A percentile compares a stretch with the other conserved stretches of the same genome.
Evolutionary conservation across 192 early-diverging fungal species (phyloP).

Genomic region (Backusella parvicylindrica): DNA sequence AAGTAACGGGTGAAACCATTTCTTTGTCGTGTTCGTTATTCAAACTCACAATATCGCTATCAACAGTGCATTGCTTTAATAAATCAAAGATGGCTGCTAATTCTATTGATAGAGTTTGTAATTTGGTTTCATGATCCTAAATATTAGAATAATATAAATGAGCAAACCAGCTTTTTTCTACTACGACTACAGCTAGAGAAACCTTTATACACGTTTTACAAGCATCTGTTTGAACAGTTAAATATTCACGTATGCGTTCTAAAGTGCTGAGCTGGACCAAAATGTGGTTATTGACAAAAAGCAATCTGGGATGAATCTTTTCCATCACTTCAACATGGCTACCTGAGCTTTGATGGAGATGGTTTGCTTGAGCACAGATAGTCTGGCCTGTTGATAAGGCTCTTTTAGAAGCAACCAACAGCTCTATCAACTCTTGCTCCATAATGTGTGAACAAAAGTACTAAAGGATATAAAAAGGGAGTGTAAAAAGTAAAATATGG

Average conservation of each 20-base stretch:
- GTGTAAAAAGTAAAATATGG: background rate
- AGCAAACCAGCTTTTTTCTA: too few species aligned
- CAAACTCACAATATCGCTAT: slow-evolving; percentile 19
- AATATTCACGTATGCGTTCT: slow-evolving; percentile 22
- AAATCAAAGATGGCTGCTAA: slow-evolving; percentile 25
- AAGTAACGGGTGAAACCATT: background rate
- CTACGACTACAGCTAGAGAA: too few species aligned
- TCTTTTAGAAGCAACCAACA: slow-evolving; percentile 31
- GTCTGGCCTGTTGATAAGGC: slow-evolving; percentile 23
- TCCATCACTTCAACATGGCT: slow-evolving; percentile 26
- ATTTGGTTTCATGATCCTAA: slow-evolving; percentile 14
- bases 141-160: too few species aligned
- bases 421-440: slow-evolving; percentile 31
- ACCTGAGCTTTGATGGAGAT: slow-evolving; percentile 13
- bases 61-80: slow-evolving; percentile 18
- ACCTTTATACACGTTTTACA: slow-evolving; percentile 21
- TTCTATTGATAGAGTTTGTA: slow-evolving; percentile 20
- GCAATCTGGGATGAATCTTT: slow-evolving; percentile 26
- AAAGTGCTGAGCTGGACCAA: slow-evolving; percentile 18
- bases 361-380: slow-evolving; percentile 29
- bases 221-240: slow-evolving; percentile 2
- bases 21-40: background rate
- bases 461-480: background rate
- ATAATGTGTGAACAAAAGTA: background rate
- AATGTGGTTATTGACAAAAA: slow-evolving; percentile 31